These are phyloP conservation scores for Cryptococcus maquisensis DNA, from an alignment of 1,284 basidiomycete species.

Conservation along the genomic window DNA sequence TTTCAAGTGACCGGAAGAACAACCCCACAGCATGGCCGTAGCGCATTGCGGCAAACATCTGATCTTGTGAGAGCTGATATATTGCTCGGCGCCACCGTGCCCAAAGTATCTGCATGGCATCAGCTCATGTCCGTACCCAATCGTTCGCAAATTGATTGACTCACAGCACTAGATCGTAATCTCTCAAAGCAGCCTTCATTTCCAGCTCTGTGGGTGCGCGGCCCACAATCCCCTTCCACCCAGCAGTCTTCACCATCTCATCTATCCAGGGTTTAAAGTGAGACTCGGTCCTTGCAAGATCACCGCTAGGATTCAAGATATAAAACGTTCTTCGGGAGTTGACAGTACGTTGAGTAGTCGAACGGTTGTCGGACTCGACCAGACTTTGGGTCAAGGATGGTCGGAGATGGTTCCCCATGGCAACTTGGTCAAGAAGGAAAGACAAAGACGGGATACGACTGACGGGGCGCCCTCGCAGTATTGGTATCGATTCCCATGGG, in stretches of 20 bases:
- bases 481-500: slow-evolving; percentile 95
- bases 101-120: slow-evolving; percentile 75
- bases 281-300: slow-evolving; percentile 76
- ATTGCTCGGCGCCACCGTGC: slow-evolving; percentile 94
- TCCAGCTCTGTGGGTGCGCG: slow-evolving; percentile 75
- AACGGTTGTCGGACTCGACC: not conserved
- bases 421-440: slow-evolving; percentile 78
- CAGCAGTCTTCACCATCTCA: slow-evolving; percentile 58
- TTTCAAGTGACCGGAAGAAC: slow-evolving; percentile 81
- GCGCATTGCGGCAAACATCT: slow-evolving; percentile 77
- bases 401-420: slow-evolving; percentile 54
- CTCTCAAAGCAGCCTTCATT: slow-evolving; percentile 63
- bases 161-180: slow-evolving; percentile 77
- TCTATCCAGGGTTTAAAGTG: slow-evolving; percentile 74
- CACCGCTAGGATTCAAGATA: slow-evolving; percentile 88
- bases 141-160: slow-evolving; percentile 41
- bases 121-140: slow-evolving; percentile 3
- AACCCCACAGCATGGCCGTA: slow-evolving; percentile 96
- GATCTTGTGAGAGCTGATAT: slow-evolving; percentile 78
- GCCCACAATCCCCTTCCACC: slow-evolving; percentile 81
- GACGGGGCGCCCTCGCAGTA: slow-evolving; percentile 75
- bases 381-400: slow-evolving; percentile 13
- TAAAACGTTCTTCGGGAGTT: slow-evolving; percentile 71
- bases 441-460: slow-evolving; percentile 85
- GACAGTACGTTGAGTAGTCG: slow-evolving; percentile 51